Base-by-base conservation (phyloP, 2,329 filamentous ascomycete species). In the Aspergillus sp. region DNA sequence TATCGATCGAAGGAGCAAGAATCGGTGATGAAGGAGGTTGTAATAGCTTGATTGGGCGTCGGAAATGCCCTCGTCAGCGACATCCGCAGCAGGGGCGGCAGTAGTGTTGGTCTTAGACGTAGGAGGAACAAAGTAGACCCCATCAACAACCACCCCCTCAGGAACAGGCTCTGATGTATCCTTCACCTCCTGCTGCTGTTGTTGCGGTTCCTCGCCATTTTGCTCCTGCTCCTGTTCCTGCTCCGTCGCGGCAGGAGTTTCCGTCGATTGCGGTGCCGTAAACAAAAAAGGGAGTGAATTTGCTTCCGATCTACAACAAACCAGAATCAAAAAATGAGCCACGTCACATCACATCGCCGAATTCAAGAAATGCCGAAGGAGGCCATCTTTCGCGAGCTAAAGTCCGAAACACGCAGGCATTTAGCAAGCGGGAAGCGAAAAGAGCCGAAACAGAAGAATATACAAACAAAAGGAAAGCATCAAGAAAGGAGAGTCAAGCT, bases 201-300 rank as follows among this genome's bases (percentile, higher is more conserved):
- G n/a, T 36, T 21, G n/a, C 32, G 13, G 28, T 19, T 55, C 9
- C n/a, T 55, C 39, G 1, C 57, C 41, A 15, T 53, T 23, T 2
- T 15, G 48, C 15, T 4, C 28, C 4, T 19, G 15, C 19, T 25
- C 1, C 23, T 25, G 23, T 1, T 3, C 28, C 4, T 15, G 48
- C 17, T 55, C 38, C n/a, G 54, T 38, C 53, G 61, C 59, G 8
- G 23, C 41, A 5, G 48, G 17, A 6, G 59, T 25, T 41, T 41
- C 69, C 45, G 72, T 67, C 13, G 72, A 74, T 65, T 81, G 84
- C 5, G 86, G 82, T 0, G 88, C 90, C 49, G 87, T 84, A 55
- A 95, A 83, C 10, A 95, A 79, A 65, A 88, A 84, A 1, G 91
- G 91, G 36, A 96, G 89, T 9, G 81, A 78, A 62, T 81, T 86